Evolutionary conservation across 2,329 filamentous ascomycete genomes (phyloP), one percentile per base, ranked within the genome.

Genomic region (Colletotrichum lupini): DNA sequence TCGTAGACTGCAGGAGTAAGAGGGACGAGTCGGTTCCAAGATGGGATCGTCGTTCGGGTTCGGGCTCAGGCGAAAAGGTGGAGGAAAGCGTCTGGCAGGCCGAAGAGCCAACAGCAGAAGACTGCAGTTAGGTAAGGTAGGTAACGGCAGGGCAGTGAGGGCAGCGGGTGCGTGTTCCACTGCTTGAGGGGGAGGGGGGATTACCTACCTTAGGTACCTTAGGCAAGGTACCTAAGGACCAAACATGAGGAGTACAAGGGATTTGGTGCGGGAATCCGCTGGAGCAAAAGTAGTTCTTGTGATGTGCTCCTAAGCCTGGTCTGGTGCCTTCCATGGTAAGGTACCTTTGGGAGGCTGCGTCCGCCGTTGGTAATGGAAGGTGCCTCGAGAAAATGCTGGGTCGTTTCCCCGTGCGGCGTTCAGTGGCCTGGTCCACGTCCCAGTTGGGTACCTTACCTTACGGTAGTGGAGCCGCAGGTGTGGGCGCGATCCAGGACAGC

Each of bases 21-120:
- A 49, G 61, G 70, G 60, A 70, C 67, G 70, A 60, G 70, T 73
- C 70, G 70, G 60, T 61, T 67, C 60, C 46, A 70, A 55, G 66
- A 70, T 37, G 60, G 55, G 60, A 73, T 73, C 70, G 70, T 57
- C 70, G 70, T 70, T 73, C 67, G 42, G 66, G 55, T 59, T 73
- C 61, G 60, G 70, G 70, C 60, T 70, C 60, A 61, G 70, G 70
- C 70, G 70, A 70, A 62, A 64, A 42, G 65, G 69, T 63, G 69
- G 58, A 68, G 57, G 66, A 52, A 46, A 66, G 30, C 49, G 66
- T 46, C 42, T 66, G 59, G 69, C 52, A 68, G 64, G 37, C 8
- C 24, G 46, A 22, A 55, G 65, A 14, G 30, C 5, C 26, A 32
- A 24, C 28, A 59, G 32, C n/a, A 59, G 59, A 8, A 49, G n/a